Conservation (phyloP, 176 grass and related monocot genomes). For the Ensete glaucum region DNA sequence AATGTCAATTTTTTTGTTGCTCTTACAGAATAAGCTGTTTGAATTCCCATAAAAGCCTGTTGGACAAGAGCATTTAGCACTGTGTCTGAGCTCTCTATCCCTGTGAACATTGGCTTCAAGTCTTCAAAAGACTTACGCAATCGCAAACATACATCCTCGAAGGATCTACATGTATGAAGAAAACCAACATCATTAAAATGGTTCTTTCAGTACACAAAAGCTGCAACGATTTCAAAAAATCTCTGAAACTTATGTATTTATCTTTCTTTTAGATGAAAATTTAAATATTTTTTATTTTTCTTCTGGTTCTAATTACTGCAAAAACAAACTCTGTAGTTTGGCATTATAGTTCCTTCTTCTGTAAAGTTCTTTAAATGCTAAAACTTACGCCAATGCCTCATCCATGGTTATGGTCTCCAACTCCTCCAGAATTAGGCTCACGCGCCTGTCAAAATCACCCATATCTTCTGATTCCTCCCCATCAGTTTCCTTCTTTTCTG, state of each 20-base stretch:
- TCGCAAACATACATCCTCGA: slow-evolving; percentile 46
- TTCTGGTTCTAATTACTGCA: background rate
- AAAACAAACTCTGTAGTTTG: background rate
- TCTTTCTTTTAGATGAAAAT: slow-evolving; percentile 30
- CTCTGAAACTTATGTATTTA: slow-evolving; percentile 56
- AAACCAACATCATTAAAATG: slow-evolving; percentile 9
- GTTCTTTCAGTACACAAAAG: background rate
- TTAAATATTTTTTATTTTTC: slow-evolving; percentile 22
- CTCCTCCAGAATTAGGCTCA: slow-evolving; percentile 73
- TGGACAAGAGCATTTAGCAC: slow-evolving; percentile 70
- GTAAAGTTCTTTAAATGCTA: slow-evolving; percentile 15
- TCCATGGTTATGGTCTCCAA: slow-evolving; percentile 74
- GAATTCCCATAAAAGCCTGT: slow-evolving; percentile 60
- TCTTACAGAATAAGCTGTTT: slow-evolving; percentile 59
- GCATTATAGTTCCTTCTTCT: background rate
- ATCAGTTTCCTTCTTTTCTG: slow-evolving; percentile 31
- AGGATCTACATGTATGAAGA: slow-evolving; percentile 58
- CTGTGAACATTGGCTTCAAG: slow-evolving; percentile 68
- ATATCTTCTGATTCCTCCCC: slow-evolving; percentile 36
- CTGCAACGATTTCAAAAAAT: slow-evolving; percentile 4
- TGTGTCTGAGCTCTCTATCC: slow-evolving; percentile 47
- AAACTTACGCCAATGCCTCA: slow-evolving; percentile 78
- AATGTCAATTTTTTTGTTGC: slow-evolving; percentile 43
- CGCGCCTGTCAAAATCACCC: slow-evolving; percentile 61
- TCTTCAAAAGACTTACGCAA: slow-evolving; percentile 63